Base-by-base conservation (phyloP, 306 rosid species). In the Carpinus fangiana region DNA sequence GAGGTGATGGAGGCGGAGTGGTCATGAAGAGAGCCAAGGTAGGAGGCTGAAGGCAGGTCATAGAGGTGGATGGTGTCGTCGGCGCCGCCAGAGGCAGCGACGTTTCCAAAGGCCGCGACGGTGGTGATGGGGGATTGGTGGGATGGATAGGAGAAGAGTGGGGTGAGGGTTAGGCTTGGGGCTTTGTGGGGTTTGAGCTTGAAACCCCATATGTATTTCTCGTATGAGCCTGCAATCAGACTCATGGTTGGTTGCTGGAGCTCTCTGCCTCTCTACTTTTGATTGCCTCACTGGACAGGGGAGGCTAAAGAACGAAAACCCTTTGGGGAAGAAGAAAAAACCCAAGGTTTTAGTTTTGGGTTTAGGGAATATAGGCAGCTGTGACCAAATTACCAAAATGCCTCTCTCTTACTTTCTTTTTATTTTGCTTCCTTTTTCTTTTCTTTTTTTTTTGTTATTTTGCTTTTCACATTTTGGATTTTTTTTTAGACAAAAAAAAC, bases 11-110 rank as follows among this genome's bases (percentile, higher is more conserved):
- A 77, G 75, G 97, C 86, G 48, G 95, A 82, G 88, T 92, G 93
- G 20, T 90, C 88, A 68, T 82, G 81, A 76, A 91, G 98, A 53
- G 98, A 92, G 4, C 98, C 98, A 47, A 95, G 86, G 85, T 94
- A 90, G 77, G 97, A 74, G 64, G 93, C 69, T 46, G 86, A n/a
- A 53, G 89, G 50, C 73, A 95, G 89, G 73, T 95, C 81, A 84
- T 95, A 95, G 84, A 95, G 90, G 41, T 95, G 98, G 83, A 92
- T 87, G 46, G 92, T 91, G 82, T 94, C 97, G 72, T 95, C 98
- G 46, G 89, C 48, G 69, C 97, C 97, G 2, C 98, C 98, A 65
- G 98, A 92, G 41, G 98, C 98, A 0, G 92, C 98, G 59, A 87
- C 90, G 20, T 90, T 73, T 12, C 91, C 92, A 16, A 89, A 87